Percentiles rank a stretch among this genome's conserved stretches.
Evolutionary conservation across 148 eudicot species (phyloP).

Genomic region (Fagopyrum tataricum): DNA sequence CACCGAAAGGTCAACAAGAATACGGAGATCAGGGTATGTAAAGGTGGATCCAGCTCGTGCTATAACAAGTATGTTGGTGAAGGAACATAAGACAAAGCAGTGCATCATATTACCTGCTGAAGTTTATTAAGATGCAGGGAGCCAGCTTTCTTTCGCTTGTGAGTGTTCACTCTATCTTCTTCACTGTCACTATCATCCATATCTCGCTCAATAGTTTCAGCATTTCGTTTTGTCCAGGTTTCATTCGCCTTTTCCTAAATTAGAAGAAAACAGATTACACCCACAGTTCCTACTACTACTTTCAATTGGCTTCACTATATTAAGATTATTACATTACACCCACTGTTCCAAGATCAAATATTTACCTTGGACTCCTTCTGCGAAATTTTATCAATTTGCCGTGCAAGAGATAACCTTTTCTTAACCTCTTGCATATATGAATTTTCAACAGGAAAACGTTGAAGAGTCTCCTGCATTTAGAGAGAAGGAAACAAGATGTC

Average conservation of each 20-base stretch:
- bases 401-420: conserved; percentile 78
- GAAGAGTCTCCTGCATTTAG: conserved; percentile 61
- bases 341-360: background rate
- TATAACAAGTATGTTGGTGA: background rate
- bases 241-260: conserved; percentile 63
- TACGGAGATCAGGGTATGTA: background rate
- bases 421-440: conserved; percentile 82
- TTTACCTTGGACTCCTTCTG: conserved; percentile 78
- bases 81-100: background rate
- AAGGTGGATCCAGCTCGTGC: background rate
- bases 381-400: conserved; percentile 77
- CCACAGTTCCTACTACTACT: background rate
- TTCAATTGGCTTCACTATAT: background rate
- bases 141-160: conserved; percentile 53
- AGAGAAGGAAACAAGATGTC: conserved; percentile 15
- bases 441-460: conserved; percentile 65
- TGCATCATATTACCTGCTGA: conserved; percentile 46
- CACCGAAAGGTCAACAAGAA: background rate
- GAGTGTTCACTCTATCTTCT: conserved; percentile 64
- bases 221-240: conserved; percentile 62
- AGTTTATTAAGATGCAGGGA: conserved; percentile 50
- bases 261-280: background rate
- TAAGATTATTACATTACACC: background rate
- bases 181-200: conserved; percentile 82
- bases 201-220: conserved; percentile 62